Evolutionary conservation across 2,329 filamentous ascomycete genomes (phyloP).

Genomic region (Fusarium veterinarium): DNA sequence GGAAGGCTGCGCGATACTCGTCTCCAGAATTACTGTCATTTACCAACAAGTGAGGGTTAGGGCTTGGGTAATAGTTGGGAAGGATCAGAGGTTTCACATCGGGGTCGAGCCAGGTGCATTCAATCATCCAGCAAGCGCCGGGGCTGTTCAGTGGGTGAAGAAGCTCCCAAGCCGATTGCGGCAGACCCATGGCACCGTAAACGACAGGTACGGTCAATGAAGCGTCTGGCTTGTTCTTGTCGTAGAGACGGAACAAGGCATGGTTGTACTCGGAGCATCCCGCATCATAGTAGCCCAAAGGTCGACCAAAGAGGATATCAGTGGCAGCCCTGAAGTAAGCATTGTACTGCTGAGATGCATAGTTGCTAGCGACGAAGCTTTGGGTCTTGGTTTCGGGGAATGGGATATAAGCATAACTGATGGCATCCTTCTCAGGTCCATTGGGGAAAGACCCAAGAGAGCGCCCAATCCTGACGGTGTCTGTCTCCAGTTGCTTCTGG

Average conservation of each 20-base stretch:
- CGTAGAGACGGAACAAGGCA: slow-evolving; percentile 26
- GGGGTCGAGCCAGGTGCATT: background rate
- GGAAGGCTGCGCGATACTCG: background rate
- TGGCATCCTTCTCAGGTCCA: slow-evolving; percentile 2
- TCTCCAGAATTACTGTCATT: background rate
- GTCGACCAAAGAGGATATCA: slow-evolving; percentile 42
- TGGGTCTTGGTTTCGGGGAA: slow-evolving; percentile 25
- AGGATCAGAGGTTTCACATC: slow-evolving; percentile 18
- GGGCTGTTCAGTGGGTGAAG: slow-evolving; percentile 35
- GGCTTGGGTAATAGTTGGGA: slow-evolving; percentile 33
- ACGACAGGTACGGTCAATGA: background rate
- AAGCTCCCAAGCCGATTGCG: slow-evolving; percentile 23
- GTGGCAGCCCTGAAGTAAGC: slow-evolving; percentile 39
- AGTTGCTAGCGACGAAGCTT: slow-evolving; percentile 23
- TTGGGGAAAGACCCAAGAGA: background rate
- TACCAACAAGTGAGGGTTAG: slow-evolving; percentile 18
- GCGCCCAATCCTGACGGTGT: slow-evolving; percentile 33
- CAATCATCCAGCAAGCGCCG: slow-evolving; percentile 24
- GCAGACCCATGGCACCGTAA: slow-evolving; percentile 32
- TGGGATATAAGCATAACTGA: slow-evolving; percentile 37
- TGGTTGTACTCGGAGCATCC: slow-evolving; percentile 17
- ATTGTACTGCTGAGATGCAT: slow-evolving; percentile 45
- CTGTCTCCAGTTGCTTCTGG: slow-evolving; percentile 17
- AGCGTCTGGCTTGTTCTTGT: slow-evolving; percentile 9
- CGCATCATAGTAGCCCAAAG: background rate